Evolutionary conservation across 2,329 filamentous ascomycete genomes (phyloP).

Genomic region (Colletotrichum orchidophilum): DNA sequence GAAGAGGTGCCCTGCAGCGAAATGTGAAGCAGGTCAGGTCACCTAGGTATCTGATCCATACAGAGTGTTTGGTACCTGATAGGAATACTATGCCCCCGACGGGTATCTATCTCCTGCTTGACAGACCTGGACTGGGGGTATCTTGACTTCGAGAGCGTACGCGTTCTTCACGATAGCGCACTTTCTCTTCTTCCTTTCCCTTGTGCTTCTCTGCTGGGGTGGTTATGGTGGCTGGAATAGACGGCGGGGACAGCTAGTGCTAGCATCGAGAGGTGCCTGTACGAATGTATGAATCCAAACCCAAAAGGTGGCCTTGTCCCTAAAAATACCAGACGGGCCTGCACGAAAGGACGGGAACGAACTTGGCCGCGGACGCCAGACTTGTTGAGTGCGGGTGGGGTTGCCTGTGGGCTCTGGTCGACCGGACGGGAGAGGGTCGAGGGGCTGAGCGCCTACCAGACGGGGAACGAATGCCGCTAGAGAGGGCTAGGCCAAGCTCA

Average conservation of each 20-base stretch:
- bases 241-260: background rate
- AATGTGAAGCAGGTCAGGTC: constrained; percentile 3
- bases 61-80: background rate
- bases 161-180: background rate
- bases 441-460: constrained; percentile 26
- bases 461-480: constrained; percentile 9
- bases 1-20: constrained; percentile 13
- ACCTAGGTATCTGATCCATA: background rate
- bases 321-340: background rate
- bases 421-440: constrained; percentile 3
- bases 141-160: background rate
- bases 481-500: constrained; percentile 18
- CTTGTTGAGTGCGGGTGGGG: constrained; percentile 27
- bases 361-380: constrained; percentile 18
- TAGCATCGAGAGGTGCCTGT: background rate
- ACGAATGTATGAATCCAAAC: background rate
- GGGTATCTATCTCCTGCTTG: background rate
- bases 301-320: background rate
- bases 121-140: background rate
- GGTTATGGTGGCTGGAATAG: background rate
- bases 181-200: background rate
- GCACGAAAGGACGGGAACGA: constrained; percentile 7
- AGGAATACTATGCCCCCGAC: background rate
- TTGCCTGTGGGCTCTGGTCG: background rate
- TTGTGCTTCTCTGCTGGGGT: background rate